phyloP scores from a whole-genome alignment of 345 rosid genomes.

The Citrus mangshanensis region DNA sequence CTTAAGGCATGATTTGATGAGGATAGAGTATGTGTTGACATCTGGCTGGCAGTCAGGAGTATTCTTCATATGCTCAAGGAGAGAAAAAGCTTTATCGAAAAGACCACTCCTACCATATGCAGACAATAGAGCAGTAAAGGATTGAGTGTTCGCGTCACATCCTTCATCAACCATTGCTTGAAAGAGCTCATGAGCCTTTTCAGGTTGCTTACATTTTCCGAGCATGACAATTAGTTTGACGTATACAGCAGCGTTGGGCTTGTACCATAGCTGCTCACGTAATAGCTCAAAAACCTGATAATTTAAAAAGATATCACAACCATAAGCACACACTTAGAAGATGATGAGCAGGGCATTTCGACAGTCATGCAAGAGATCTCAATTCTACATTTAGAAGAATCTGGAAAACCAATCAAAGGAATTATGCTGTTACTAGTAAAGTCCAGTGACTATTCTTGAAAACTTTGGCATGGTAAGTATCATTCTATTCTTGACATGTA shows the following conservation, averaged over 20 bases:
- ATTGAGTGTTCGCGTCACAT: slow-evolving; percentile 59
- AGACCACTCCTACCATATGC: slow-evolving; percentile 76
- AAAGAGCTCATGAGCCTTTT: slow-evolving; percentile 74
- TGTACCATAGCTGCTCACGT: slow-evolving; percentile 85
- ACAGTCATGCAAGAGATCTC: not conserved
- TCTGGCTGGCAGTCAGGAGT: slow-evolving; percentile 69
- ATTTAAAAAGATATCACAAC: slow-evolving; percentile 6
- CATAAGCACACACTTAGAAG: not conserved
- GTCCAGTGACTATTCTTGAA: not conserved
- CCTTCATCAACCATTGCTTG: slow-evolving; percentile 74
- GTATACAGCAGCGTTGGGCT: slow-evolving; percentile 59
- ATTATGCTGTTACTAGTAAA: not conserved
- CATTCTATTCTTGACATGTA: not conserved
- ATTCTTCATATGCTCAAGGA: slow-evolving; percentile 74
- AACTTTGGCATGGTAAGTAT: not conserved
- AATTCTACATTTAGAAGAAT: not conserved
- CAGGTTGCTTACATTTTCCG: slow-evolving; percentile 88
- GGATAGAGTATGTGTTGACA: slow-evolving; percentile 89
- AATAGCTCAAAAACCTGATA: slow-evolving; percentile 74
- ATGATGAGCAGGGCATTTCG: not conserved
- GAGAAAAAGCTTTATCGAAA: slow-evolving; percentile 60
- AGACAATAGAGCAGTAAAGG: slow-evolving; percentile 75
- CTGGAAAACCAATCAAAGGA: not conserved
- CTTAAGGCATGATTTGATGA: slow-evolving; percentile 85
- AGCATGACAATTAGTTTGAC: slow-evolving; percentile 86